phyloP scores from a whole-genome alignment of 176 grass and related monocot genomes.

The Oryza rufipogon region DNA sequence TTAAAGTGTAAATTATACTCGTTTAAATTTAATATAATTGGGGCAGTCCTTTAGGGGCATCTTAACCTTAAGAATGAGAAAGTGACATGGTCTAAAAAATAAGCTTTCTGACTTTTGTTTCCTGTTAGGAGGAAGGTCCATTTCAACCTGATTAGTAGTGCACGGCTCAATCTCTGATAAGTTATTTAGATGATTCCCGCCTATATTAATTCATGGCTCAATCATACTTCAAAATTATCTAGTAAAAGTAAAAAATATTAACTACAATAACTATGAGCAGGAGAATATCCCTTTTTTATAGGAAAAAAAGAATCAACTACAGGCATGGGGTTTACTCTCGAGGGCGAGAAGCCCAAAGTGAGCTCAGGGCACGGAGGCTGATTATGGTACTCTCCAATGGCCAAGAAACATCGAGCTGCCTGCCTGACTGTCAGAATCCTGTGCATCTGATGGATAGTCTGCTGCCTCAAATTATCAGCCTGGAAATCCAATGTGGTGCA shows the following conservation, averaged over 20 bases:
- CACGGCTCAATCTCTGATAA: conserved; percentile 36
- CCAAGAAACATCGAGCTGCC: conserved; percentile 73
- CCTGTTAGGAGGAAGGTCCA: conserved; percentile 39
- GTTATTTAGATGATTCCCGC: background rate
- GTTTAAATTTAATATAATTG: background rate
- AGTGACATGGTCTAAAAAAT: conserved; percentile 6
- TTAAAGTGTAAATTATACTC: background rate
- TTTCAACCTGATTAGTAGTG: conserved; percentile 42
- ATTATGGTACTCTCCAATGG: conserved; percentile 76
- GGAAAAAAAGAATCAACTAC: conserved; percentile 1
- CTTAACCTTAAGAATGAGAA: background rate
- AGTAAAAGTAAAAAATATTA: background rate
- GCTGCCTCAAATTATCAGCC: conserved; percentile 95
- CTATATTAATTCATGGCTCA: background rate
- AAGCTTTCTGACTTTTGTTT: conserved; percentile 47
- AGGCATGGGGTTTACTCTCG: conserved; percentile 61
- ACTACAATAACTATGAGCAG: conserved; percentile 14
- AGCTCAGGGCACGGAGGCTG: conserved; percentile 82
- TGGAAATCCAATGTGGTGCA: conserved; percentile 39
- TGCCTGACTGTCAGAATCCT: conserved; percentile 84
- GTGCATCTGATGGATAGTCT: conserved; percentile 84
- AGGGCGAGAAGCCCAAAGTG: conserved; percentile 76
- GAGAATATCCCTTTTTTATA: background rate
- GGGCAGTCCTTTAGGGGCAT: background rate
- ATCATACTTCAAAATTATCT: conserved; percentile 32